Percentiles rank a stretch among this genome's conserved stretches.
phyloP scores from a whole-genome alignment of 176 grass and related monocot species.

The Oryza nivara region DNA sequence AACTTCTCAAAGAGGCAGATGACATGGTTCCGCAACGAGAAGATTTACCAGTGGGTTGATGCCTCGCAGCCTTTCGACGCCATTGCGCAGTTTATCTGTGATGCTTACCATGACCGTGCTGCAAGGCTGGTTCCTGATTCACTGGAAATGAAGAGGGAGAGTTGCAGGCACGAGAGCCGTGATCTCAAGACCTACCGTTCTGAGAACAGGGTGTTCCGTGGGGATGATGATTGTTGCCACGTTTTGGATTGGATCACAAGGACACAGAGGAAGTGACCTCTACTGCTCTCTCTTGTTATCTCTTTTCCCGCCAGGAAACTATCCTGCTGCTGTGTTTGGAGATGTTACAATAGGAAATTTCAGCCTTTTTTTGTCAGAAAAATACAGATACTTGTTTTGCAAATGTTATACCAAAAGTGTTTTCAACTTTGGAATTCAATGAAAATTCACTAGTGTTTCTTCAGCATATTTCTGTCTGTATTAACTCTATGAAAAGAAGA shows the following conservation, averaged over 20 bases:
- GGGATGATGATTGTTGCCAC: conserved; percentile 49
- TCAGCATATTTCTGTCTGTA: neutral
- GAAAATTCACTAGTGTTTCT: conserved; percentile 20
- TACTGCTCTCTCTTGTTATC: neutral
- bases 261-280: conserved; percentile 49
- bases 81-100: conserved; percentile 59
- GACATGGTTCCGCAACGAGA: conserved; percentile 83
- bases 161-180: conserved; percentile 31
- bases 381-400: neutral
- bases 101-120: conserved; percentile 49
- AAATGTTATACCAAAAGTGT: neutral
- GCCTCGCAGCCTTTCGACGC: conserved; percentile 61
- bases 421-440: neutral
- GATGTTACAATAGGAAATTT: neutral
- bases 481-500: too few species aligned
- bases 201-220: conserved; percentile 62
- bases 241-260: conserved; percentile 77
- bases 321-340: neutral
- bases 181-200: conserved; percentile 70
- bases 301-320: conserved; percentile 14
- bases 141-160: conserved; percentile 72
- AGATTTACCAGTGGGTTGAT: conserved; percentile 75
- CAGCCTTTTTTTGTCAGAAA: neutral
- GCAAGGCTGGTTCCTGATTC: conserved; percentile 54
- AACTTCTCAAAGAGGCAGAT: conserved; percentile 90